phyloP scores from a whole-genome alignment of 306 rosid genomes.

The Sindora glabra region DNA sequence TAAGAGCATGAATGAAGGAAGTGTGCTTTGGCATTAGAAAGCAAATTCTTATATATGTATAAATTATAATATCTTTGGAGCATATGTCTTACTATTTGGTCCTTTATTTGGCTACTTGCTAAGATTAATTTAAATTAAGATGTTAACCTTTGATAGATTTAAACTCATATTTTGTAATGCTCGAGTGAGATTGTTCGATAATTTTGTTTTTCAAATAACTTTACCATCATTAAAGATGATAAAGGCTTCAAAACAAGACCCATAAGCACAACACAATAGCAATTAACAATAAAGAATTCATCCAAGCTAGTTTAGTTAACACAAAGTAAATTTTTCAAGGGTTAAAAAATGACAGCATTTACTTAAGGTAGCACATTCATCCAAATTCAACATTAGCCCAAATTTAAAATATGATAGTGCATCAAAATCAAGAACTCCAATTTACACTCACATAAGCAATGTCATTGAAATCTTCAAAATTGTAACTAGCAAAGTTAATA shows the following conservation, averaged over 20 bases:
- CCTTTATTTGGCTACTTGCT: constrained; percentile 65
- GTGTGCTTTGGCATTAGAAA: neutral
- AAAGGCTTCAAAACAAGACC: neutral
- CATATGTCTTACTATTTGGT: constrained; percentile 28
- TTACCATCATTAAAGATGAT: neutral
- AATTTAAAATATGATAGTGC: neutral
- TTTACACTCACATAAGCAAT: neutral
- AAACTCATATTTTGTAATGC: constrained; percentile 85
- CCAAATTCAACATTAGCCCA: neutral
- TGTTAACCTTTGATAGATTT: constrained; percentile 78
- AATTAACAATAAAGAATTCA: neutral
- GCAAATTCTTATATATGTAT: neutral
- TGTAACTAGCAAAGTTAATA: neutral
- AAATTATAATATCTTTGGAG: constrained; percentile 47
- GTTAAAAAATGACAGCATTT: neutral
- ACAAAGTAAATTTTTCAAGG: neutral
- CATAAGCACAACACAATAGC: no score
- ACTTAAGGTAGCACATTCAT: neutral
- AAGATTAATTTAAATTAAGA: constrained; percentile 88
- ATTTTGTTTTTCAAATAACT: constrained; percentile 50
- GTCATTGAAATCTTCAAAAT: neutral
- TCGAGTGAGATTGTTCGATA: constrained; percentile 68
- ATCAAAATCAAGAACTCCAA: neutral
- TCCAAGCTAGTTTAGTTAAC: neutral
- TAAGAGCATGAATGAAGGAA: neutral